These are phyloP conservation scores for Noccaea caerulescens DNA, from an alignment of 345 rosid species.

Conservation along the genomic window DNA sequence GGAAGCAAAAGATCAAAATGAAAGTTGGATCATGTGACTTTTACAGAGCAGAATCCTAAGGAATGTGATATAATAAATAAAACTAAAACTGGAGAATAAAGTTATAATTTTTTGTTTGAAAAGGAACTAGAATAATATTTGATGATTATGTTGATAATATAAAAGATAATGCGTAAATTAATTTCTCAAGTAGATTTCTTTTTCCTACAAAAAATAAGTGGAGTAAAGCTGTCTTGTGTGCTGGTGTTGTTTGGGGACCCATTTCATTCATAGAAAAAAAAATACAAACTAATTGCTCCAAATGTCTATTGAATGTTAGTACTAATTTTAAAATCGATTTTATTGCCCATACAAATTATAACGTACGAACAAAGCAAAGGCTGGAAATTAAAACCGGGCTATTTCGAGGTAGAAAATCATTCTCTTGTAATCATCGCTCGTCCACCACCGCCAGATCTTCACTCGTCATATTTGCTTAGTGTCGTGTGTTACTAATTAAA, in stretches of 20 bases:
- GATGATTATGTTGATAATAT: conserved; percentile 42
- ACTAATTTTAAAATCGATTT: background rate
- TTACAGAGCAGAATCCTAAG: conserved; percentile 49
- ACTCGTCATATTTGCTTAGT: conserved; percentile 24
- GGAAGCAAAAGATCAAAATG: conserved; percentile 42
- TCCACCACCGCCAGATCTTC: conserved; percentile 36
- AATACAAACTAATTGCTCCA: conserved; percentile 22
- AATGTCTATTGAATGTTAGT: conserved; percentile 14
- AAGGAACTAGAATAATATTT: conserved; percentile 7
- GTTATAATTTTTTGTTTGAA: too few relatives aligned
- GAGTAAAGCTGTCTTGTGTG: conserved; percentile 47
- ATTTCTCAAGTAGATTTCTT: conserved; percentile 5
- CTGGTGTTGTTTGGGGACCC: conserved; percentile 45
- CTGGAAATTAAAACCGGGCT: conserved; percentile 26
- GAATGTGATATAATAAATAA: conserved; percentile 38
- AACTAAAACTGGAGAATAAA: background rate
- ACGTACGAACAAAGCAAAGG: conserved; percentile 45
- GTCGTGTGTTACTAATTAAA: conserved; percentile 33
- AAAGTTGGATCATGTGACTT: conserved; percentile 51
- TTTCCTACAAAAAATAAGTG: conserved; percentile 32
- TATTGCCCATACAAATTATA: conserved; percentile 18
- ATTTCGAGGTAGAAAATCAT: conserved; percentile 43
- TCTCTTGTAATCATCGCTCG: conserved; percentile 46
- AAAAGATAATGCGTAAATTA: conserved; percentile 36
- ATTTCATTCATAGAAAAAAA: conserved; percentile 36